These are phyloP conservation scores for Neobulgaria alba DNA, from an alignment of 2,329 filamentous ascomycete species.

Conservation along the genomic window DNA sequence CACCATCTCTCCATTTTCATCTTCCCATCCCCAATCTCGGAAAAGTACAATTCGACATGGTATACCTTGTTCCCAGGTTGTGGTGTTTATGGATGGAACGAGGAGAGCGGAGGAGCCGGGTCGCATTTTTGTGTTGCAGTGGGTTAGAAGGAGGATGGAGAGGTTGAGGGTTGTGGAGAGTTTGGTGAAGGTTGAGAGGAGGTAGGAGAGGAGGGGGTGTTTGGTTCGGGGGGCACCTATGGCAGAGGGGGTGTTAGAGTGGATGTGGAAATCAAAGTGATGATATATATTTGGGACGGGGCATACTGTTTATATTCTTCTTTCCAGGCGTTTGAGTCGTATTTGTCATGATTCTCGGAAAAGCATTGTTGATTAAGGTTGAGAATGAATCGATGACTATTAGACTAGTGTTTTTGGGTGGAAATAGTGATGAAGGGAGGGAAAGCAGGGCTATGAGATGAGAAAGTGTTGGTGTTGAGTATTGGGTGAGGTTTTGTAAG, in stretches of 20 bases:
- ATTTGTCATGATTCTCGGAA: conserved; percentile 52
- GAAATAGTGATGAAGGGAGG: conserved; percentile 53
- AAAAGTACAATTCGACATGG: conserved; percentile 69
- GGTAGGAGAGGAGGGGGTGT: conserved; percentile 39
- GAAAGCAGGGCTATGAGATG: conserved; percentile 66
- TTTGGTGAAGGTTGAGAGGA: conserved; percentile 65
- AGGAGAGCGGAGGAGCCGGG: conserved; percentile 58
- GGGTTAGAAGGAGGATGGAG: conserved; percentile 67
- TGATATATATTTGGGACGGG: no score
- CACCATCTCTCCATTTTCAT: conserved; percentile 34
- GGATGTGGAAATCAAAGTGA: no score
- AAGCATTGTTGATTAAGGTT: conserved; percentile 65
- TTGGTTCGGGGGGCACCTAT: conserved; percentile 32
- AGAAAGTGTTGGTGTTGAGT: conserved; percentile 48
- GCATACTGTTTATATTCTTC: conserved; percentile 4
- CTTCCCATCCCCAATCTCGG: conserved; percentile 59
- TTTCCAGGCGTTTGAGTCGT: conserved; percentile 14
- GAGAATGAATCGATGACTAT: conserved; percentile 74
- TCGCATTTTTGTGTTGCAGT: conserved; percentile 75
- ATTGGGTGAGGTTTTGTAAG: conserved; percentile 53
- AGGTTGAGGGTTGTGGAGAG: conserved; percentile 66
- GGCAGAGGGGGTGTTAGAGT: no score
- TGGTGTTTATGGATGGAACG: conserved; percentile 64
- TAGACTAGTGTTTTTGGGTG: conserved; percentile 55
- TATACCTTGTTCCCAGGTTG: conserved; percentile 73